A percentile compares a stretch with the other conserved stretches of the same genome.
phyloP scores from a whole-genome alignment of 331 rosid genomes.

The Malus hybrid region DNA sequence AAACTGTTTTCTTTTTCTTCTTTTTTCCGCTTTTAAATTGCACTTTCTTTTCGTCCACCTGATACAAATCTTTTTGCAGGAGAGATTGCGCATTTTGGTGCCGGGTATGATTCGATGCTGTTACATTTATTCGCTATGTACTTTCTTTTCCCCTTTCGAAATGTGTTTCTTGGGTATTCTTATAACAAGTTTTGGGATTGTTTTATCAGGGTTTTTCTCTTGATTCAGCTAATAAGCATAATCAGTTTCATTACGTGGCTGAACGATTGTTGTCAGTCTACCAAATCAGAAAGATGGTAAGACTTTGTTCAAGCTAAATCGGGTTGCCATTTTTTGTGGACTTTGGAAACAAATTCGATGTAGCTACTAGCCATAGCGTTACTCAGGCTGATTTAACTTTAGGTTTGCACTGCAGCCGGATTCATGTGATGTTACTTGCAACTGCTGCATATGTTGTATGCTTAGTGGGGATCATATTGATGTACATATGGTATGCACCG shows the following conservation, averaged over 20 bases:
- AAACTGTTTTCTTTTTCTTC: background rate
- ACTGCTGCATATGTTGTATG: conserved; percentile 47
- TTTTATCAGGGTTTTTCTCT: conserved; percentile 84
- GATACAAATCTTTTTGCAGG: conserved; percentile 41
- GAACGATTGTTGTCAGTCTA: conserved; percentile 55
- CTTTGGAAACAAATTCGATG: background rate
- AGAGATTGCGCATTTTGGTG: conserved; percentile 81
- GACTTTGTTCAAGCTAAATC: background rate
- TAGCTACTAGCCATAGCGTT: background rate
- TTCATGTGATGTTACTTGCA: conserved; percentile 60
- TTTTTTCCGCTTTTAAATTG: background rate
- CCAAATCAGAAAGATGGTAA: conserved; percentile 75
- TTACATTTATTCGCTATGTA: background rate
- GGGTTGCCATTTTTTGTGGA: background rate
- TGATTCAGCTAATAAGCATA: conserved; percentile 86
- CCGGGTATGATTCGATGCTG: conserved; percentile 55
- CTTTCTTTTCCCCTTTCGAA: background rate
- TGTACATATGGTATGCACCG: conserved; percentile 83
- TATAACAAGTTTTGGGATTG: conserved; percentile 5
- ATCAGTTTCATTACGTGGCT: conserved; percentile 89
- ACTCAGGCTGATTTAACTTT: background rate
- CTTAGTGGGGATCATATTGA: conserved; percentile 57
- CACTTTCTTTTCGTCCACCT: conserved; percentile 6
- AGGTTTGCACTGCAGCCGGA: conserved; percentile 45
- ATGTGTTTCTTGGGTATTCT: background rate